Evolutionary conservation across 1,139 yeast genomes (phyloP), one percentile per base, ranked within the genome.

Genomic region (Lodderomyces theae): DNA sequence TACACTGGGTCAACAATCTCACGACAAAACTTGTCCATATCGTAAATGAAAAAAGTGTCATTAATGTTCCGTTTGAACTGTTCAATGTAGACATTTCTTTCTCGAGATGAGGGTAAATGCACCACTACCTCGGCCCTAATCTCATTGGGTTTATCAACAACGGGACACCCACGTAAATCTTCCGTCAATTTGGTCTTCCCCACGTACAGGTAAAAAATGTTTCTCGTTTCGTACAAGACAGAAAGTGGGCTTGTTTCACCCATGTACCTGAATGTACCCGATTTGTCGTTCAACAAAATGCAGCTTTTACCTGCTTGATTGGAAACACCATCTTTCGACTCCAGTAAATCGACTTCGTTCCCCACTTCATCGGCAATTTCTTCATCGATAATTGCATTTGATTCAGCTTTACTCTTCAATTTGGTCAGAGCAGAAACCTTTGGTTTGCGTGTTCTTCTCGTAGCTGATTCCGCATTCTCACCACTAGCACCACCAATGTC

Each of bases 1-100:
- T 65, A 69, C 11, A 63, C 60, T 5, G 49, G 48, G 1, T 56
- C 51, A 3, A 58, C 50, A n/a, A 66, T 47, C 8, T 57, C 54
- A 2, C 43, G 42, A 23, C 57, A 47, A 35, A 69, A 58, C 16
- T 57, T 57, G 5, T 56, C 54, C 51, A 63, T 57, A 40, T 69
- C 66, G 43, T 72, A 51, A 4, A 71, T 55, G 41, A 66, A 69
- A 37, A 58, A 56, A 9, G 58, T 47, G 30, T 63, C 62, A 46
- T 70, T 72, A 16, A 69, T 54, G 44, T 69, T 63, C 35, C 54
- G 53, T 33, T 58, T 57, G 44, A 61, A 72, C 1, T 57, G 51
- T 9, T 54, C 48, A 12, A 69, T 48, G 8, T 68, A 52, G 24
- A 54, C 42, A 2, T 59, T 53, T 3, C 75, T 69, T 17, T 50